Conservation (phyloP, 257 asterid genomes). For the Gentiana macrophylla region DNA sequence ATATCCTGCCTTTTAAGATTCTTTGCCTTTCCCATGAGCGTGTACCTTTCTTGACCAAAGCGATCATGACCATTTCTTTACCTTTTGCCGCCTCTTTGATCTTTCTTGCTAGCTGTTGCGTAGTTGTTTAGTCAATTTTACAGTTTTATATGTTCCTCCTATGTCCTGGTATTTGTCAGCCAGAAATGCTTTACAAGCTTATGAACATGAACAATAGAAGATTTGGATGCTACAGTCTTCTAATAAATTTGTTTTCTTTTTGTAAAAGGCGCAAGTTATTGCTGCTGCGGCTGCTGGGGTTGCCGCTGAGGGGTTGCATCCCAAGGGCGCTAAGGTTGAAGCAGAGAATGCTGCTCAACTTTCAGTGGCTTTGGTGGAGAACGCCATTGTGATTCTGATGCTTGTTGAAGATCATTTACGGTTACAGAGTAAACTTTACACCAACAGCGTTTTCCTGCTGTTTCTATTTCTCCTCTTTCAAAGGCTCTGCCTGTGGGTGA, state of each 20-base stretch:
- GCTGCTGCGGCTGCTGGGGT: slow-evolving; percentile 99
- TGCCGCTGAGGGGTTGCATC: slow-evolving; percentile 92
- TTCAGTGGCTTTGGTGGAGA: slow-evolving; percentile 97
- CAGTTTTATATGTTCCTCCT: background rate
- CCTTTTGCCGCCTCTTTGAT: too few species aligned
- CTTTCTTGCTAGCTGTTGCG: too few species aligned
- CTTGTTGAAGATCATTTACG: slow-evolving; percentile 97
- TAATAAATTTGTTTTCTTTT: slow-evolving; percentile 35
- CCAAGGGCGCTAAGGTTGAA: slow-evolving; percentile 78
- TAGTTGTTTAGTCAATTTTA: too few species aligned
- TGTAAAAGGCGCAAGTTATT: slow-evolving; percentile 89
- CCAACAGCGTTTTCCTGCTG: slow-evolving; percentile 49
- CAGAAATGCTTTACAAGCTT: background rate
- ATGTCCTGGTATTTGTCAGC: background rate
- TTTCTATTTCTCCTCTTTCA: slow-evolving; percentile 61
- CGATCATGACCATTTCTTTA: too few species aligned
- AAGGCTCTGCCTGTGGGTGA: slow-evolving; percentile 35
- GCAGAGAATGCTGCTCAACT: slow-evolving; percentile 99
- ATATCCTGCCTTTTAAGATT: too few species aligned
- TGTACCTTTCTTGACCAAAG: too few species aligned
- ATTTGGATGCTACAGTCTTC: slow-evolving; percentile 16
- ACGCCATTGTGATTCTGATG: slow-evolving; percentile 94
- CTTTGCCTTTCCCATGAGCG: too few species aligned
- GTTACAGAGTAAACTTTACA: slow-evolving; percentile 81
- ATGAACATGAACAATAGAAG: background rate